Evolutionary conservation across 768 basidiomycete species (phyloP).

Genomic region (Basidioascus undulatus): DNA sequence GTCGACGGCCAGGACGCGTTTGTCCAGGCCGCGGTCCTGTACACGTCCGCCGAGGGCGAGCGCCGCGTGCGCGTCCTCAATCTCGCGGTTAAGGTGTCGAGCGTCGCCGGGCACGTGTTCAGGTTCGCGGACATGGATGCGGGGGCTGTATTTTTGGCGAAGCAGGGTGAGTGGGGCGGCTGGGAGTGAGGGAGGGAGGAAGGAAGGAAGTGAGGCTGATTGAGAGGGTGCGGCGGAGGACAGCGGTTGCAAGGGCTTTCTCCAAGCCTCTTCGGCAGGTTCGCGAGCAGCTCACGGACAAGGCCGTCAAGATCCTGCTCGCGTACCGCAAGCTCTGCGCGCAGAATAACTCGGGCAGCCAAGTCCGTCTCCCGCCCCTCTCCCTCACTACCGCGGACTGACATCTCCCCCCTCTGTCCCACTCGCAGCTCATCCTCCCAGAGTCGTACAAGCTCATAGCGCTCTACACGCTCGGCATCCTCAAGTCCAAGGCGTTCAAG

Average conservation of each 20-base stretch:
- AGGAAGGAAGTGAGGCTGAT: background rate
- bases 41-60: constrained; percentile 53
- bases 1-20: constrained; percentile 48
- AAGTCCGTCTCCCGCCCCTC: too few relatives aligned
- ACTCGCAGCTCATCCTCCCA: constrained; percentile 64
- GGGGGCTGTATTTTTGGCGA: constrained; percentile 42
- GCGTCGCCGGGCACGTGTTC: constrained; percentile 76
- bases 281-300: constrained; percentile 60
- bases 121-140: constrained; percentile 76
- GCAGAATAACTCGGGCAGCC: too few relatives aligned
- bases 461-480: constrained; percentile 49
- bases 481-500: constrained; percentile 85
- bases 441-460: constrained; percentile 76
- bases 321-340: constrained; percentile 81
- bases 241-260: constrained; percentile 45
- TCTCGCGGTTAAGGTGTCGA: constrained; percentile 52
- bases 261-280: constrained; percentile 43
- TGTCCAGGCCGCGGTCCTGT: constrained; percentile 67
- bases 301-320: constrained; percentile 52
- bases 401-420: too few relatives aligned
- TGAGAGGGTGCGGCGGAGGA: too few relatives aligned
- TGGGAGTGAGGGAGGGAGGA: too few relatives aligned
- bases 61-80: constrained; percentile 69
- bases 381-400: too few relatives aligned
- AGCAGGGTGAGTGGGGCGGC: constrained; percentile 34